Evolutionary conservation across 2,329 filamentous ascomycete genomes (phyloP).

Genomic region (Pseudogymnoascus sp.): DNA sequence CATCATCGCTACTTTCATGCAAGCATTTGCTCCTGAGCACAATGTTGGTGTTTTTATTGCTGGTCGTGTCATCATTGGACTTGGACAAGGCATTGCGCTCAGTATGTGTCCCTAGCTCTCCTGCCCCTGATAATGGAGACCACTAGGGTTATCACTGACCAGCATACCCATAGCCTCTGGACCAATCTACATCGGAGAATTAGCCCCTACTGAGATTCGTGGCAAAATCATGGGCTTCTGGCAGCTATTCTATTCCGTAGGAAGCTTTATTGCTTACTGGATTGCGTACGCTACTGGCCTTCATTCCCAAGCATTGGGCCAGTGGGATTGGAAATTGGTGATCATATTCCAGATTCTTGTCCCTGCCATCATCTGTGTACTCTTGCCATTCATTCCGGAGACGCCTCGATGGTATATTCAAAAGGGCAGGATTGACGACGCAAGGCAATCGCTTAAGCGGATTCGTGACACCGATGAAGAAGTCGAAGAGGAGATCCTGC

Average conservation of each 20-base stretch:
- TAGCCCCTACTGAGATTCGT: constrained; percentile 55
- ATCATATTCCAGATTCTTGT: constrained; percentile 65
- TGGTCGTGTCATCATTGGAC: constrained; percentile 59
- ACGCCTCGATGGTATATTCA: constrained; percentile 64
- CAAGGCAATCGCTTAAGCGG: constrained; percentile 45
- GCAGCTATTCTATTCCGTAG: constrained; percentile 60
- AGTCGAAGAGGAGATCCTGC: constrained; percentile 56
- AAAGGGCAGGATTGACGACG: constrained; percentile 50
- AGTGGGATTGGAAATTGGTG: constrained; percentile 69
- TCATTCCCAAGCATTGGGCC: constrained; percentile 46
- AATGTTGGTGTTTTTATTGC: constrained; percentile 59
- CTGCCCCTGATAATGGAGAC: neutral
- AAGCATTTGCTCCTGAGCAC: constrained; percentile 53
- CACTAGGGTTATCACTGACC: constrained; percentile 12
- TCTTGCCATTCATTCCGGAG: constrained; percentile 59
- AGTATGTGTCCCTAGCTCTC: constrained; percentile 31
- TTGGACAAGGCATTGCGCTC: constrained; percentile 61
- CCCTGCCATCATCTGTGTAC: constrained; percentile 50
- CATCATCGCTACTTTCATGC: constrained; percentile 61
- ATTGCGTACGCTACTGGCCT: constrained; percentile 56
- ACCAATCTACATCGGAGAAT: constrained; percentile 63
- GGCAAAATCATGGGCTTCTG: constrained; percentile 62
- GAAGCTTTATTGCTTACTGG: constrained; percentile 57
- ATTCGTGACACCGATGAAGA: constrained; percentile 58
- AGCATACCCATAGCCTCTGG: constrained; percentile 43